Base-by-base conservation (phyloP, 176 grass and related monocot genomes). In the Carex scoparia region DNA sequence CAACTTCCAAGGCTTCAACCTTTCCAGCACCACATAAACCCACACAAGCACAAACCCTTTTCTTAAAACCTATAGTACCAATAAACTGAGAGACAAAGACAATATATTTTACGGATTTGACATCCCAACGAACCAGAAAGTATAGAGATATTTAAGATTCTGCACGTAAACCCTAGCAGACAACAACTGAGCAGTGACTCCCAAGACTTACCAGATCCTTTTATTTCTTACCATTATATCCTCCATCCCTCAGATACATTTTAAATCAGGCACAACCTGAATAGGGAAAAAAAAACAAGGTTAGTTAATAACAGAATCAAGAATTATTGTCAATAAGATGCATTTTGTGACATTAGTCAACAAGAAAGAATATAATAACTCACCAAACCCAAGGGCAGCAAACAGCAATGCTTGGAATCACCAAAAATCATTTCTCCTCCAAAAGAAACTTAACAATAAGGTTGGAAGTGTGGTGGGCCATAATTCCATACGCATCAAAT, bases 401-500 rank as follows among this genome's bases (percentile, higher is more conserved):
- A 15, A 68, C 81, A 69, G 88, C 66, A 84, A 89, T 66, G 79
- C 86, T 92, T 91, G 56, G 40, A 83, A 83, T 64, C 57, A 83
- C 86, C 88, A 88, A 90, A 88, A 90, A 79, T 73, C 88, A 81
- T 80, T 42, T 89, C 88, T 90, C 82, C 89, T 89, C 56, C 85
- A 93, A 90, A 87, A 86, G 88, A 97, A 92, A 94, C 79, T 81
- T 86, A 91, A 91, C 85, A 80, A 85, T 86, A 93, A 79, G 72
- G 86, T 86, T 97, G 89, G 81, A 90, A 84, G 79, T 93, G 88
- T 85, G 62, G 64, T 81, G 79, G 80, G 87, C 46, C 84, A 76
- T 13, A 87, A 87, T 58, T 89, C 88, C 89, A 90, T 84, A 90
- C 18, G 88, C 85, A 74, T 88, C 88, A 93, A 84, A 61, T 68